Evolutionary conservation across 768 basidiomycete species (phyloP).

Genomic region (Daedaleopsis sinensis): DNA sequence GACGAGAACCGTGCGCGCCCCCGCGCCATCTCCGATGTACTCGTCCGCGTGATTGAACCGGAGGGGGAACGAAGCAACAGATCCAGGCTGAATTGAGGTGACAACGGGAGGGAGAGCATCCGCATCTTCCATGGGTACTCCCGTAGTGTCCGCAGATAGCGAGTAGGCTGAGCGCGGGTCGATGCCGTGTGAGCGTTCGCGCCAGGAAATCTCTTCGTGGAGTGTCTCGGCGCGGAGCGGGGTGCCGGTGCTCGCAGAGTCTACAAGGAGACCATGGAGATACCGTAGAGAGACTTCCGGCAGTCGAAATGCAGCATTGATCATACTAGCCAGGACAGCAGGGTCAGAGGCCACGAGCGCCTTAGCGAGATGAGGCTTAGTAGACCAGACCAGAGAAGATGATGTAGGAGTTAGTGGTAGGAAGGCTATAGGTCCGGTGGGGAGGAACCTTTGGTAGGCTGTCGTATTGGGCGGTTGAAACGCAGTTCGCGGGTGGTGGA

Average conservation of each 20-base stretch:
- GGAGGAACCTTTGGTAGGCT: slow-evolving; percentile 93
- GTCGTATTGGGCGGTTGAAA: slow-evolving; percentile 71
- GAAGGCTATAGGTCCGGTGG: slow-evolving; percentile 95
- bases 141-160: slow-evolving; percentile 44
- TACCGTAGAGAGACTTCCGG: slow-evolving; percentile 75
- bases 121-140: slow-evolving; percentile 60
- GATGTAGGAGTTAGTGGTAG: slow-evolving; percentile 78
- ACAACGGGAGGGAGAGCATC: slow-evolving; percentile 74
- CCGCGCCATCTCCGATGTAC: slow-evolving; percentile 76
- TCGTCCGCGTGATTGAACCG: slow-evolving; percentile 83
- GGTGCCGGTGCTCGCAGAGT: slow-evolving; percentile 46
- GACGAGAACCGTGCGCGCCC: slow-evolving; percentile 73
- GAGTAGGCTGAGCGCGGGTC: slow-evolving; percentile 65
- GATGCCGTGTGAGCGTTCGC: slow-evolving; percentile 73
- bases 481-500: slow-evolving; percentile 65
- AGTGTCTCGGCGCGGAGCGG: slow-evolving; percentile 54
- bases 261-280: slow-evolving; percentile 62
- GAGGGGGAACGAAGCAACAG: slow-evolving; percentile 89
- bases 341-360: slow-evolving; percentile 69
- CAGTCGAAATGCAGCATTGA: slow-evolving; percentile 92
- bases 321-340: slow-evolving; percentile 66
- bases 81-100: slow-evolving; percentile 65
- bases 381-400: slow-evolving; percentile 96
- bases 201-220: slow-evolving; percentile 65
- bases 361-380: slow-evolving; percentile 73